Percentiles rank a stretch among this genome's conserved stretches.
phyloP scores from a whole-genome alignment of 2,329 filamentous ascomycete genomes.

The Fusarium sulawesiense region DNA sequence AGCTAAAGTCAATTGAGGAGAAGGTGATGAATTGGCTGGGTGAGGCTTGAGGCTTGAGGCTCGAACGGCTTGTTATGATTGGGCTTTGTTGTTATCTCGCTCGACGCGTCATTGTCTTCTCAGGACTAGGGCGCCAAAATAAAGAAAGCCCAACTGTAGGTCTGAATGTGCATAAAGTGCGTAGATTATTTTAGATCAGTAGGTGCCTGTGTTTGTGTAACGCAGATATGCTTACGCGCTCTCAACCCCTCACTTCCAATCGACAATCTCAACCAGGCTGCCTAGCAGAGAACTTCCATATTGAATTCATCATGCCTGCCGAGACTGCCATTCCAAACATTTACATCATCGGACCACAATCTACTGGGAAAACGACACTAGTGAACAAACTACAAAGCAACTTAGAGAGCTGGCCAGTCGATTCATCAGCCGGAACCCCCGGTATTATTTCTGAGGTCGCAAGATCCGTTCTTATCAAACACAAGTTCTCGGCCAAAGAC shows the following conservation, averaged over 20 bases:
- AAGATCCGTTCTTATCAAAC: background rate
- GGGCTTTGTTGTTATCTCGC: background rate
- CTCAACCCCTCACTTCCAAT: background rate
- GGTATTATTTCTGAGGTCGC: background rate
- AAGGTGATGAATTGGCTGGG: background rate
- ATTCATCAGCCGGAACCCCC: slow-evolving; percentile 19
- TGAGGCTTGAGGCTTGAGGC: background rate
- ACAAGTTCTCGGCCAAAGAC: background rate
- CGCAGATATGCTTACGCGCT: background rate
- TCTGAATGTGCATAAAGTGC: background rate
- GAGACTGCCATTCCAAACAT: slow-evolving; percentile 29
- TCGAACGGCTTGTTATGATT: background rate
- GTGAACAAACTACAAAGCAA: slow-evolving; percentile 48
- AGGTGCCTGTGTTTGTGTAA: background rate
- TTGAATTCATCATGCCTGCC: background rate
- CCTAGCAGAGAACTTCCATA: too few relatives aligned
- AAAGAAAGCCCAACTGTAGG: background rate
- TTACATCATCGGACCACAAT: slow-evolving; percentile 59
- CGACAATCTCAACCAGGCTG: fast-evolving
- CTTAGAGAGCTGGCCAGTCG: slow-evolving; percentile 31
- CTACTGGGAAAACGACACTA: slow-evolving; percentile 59
- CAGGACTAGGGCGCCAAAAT: background rate
- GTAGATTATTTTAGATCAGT: background rate
- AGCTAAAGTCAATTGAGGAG: background rate
- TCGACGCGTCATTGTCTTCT: background rate